Percentiles rank a stretch among this genome's conserved stretches.
phyloP scores from a whole-genome alignment of 176 grass and related monocot species.

The Phyllostachys edulis region DNA sequence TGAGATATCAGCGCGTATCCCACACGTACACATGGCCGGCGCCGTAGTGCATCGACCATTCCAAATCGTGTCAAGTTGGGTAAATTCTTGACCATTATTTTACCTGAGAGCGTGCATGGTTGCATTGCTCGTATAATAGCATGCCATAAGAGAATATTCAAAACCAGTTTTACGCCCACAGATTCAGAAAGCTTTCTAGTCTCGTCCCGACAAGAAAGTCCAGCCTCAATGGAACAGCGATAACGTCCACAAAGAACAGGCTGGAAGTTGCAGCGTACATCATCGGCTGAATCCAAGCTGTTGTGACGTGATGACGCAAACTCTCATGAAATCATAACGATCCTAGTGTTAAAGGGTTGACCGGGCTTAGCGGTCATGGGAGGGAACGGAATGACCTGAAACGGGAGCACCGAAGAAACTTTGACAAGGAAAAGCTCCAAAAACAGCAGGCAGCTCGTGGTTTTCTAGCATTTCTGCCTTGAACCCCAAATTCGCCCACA shows the following conservation, averaged over 20 bases:
- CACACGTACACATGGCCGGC: not conserved
- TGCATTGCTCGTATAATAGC: not conserved
- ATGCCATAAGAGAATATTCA: not conserved
- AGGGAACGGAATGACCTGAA: not conserved
- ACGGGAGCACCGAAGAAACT: not conserved
- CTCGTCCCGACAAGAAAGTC: not conserved
- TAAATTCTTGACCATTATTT: not conserved
- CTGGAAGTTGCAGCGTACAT: no score
- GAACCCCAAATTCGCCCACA: slow-evolving; percentile 13
- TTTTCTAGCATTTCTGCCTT: slow-evolving; percentile 2
- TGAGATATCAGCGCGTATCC: not conserved
- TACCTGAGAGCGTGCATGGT: not conserved
- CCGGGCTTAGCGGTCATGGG: not conserved
- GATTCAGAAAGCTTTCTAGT: slow-evolving; percentile 2
- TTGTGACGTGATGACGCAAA: not conserved
- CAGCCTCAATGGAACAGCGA: no score
- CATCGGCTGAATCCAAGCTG: no score
- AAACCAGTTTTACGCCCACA: slow-evolving; percentile 12
- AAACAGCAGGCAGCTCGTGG: slow-evolving; percentile 60
- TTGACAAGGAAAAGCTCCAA: slow-evolving; percentile 12
- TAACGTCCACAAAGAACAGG: no score
- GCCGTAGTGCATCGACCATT: not conserved
- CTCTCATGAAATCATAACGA: not conserved
- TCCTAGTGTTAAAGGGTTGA: not conserved
- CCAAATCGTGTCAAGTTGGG: not conserved